These are phyloP conservation scores for Telopea speciosissima DNA, from an alignment of 177 flowering plant species.

Conservation along the genomic window DNA sequence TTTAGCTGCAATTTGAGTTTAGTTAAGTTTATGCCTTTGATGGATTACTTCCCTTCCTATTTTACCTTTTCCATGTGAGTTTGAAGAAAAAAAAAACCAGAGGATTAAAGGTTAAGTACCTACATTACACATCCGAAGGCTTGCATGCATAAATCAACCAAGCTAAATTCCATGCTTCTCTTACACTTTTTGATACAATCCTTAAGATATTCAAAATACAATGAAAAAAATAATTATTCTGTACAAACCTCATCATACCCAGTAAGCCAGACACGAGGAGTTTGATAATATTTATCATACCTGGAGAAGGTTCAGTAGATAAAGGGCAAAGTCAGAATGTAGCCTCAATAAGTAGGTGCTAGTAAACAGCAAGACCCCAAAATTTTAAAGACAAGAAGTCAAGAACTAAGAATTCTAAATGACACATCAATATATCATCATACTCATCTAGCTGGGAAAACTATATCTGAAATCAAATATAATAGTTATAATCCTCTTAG, in stretches of 20 bases:
- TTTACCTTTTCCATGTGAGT: neutral
- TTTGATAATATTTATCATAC: constrained; percentile 97
- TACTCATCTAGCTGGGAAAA: neutral
- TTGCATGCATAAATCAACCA: neutral
- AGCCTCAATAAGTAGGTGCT: no score
- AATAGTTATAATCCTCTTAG: neutral
- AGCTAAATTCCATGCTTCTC: neutral
- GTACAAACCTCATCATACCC: constrained; percentile 93
- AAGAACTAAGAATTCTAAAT: no score
- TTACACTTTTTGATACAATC: neutral
- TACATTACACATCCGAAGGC: neutral
- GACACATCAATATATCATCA: no score
- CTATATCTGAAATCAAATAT: neutral
- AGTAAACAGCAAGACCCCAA: no score
- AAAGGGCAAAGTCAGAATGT: neutral
- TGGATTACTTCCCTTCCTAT: neutral
- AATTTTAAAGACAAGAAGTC: no score
- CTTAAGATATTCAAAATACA: neutral
- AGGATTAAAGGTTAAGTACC: neutral
- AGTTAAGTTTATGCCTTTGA: no score
- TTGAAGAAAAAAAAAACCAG: neutral
- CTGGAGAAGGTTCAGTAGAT: constrained; percentile 30
- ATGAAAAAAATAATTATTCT: neutral
- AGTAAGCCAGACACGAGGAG: constrained; percentile 99
- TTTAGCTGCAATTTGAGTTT: no score